These are phyloP conservation scores for Paspalum vaginatum DNA, from an alignment of 176 grass and related monocot species.

Conservation along the genomic window DNA sequence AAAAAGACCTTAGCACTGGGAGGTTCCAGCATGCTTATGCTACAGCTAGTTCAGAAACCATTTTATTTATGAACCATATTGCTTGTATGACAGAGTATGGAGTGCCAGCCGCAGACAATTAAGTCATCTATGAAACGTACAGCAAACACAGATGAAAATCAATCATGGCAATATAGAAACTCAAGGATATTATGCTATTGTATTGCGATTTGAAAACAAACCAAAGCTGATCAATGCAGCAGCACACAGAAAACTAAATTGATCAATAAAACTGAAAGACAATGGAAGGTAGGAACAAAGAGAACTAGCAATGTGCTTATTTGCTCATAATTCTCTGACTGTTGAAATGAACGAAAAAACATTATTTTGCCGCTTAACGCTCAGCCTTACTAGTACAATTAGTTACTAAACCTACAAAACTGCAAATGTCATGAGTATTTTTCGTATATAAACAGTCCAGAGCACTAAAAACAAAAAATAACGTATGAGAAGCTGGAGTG, in stretches of 20 bases:
- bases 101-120: not conserved
- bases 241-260: constrained; percentile 9
- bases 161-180: not conserved
- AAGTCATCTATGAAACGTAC: not conserved
- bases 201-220: not conserved
- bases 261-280: not conserved
- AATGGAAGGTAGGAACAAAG: not conserved
- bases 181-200: not conserved
- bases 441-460: constrained; percentile 16
- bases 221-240: constrained; percentile 38
- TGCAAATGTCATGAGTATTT: not conserved
- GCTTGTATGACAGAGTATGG: not conserved
- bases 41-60: not conserved
- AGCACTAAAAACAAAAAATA: not conserved
- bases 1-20: not conserved
- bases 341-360: not conserved
- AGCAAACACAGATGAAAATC: not conserved
- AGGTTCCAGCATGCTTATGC: not conserved
- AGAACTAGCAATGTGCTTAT: not conserved
- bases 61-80: not conserved
- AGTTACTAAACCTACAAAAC: not conserved
- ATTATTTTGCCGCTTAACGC: no score
- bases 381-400: not conserved
- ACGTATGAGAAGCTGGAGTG: not conserved
- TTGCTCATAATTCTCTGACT: not conserved